Base-by-base conservation (phyloP, 495 filamentous ascomycete genomes). In the Coniosporium apollinis region DNA sequence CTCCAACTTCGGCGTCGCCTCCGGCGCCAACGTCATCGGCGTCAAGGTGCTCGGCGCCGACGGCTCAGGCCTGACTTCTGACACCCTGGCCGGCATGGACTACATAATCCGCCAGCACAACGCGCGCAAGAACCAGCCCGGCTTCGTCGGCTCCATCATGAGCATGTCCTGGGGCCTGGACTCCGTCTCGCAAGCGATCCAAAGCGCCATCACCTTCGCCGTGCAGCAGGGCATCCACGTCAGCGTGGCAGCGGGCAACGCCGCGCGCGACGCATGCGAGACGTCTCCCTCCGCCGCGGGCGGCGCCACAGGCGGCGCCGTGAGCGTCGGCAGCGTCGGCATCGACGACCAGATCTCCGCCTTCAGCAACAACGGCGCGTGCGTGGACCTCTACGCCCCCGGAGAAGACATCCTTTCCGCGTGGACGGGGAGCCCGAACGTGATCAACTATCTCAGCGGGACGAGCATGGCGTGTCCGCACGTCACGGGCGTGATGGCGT, bases 401-500 rank as follows among this genome's bases (percentile, higher is more conserved):
- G 59, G 59, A 25, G 55, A 57, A 39, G 22, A 49, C 37, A 39
- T 63, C 26, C 41, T 58, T 7, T 44, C 36, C 22, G 18, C 59
- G 10, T 63, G 55, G 55, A 46, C 50, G 30, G 50, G 44, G 18
- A 47, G 45, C 14, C 37, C 44, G 20, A 47, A 47, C 20, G 34
- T 50, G 26, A 41, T 61, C 32, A 51, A 55, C 25, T 31, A 34
- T 25, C 43, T 60, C 11, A 39, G 28, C 26, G 59, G 59, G 13
- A 63, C 59, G 14, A 52, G 46, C 13, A 63, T 63, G 55, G 52
- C 62, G 21, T 51, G 48, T 30, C 65, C 65, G 22, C 64, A 66
- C 32, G 62, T 68, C 30, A 55, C 61, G 11, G 65, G 65, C 20
- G 46, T 68, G n/a, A 61, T 69, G 43, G 65, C 65, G 2, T 64